Percentiles rank a stretch among this genome's conserved stretches.
Evolutionary conservation across 1,284 basidiomycete species (phyloP).

Genomic region (Ganoderma leucocontextum): DNA sequence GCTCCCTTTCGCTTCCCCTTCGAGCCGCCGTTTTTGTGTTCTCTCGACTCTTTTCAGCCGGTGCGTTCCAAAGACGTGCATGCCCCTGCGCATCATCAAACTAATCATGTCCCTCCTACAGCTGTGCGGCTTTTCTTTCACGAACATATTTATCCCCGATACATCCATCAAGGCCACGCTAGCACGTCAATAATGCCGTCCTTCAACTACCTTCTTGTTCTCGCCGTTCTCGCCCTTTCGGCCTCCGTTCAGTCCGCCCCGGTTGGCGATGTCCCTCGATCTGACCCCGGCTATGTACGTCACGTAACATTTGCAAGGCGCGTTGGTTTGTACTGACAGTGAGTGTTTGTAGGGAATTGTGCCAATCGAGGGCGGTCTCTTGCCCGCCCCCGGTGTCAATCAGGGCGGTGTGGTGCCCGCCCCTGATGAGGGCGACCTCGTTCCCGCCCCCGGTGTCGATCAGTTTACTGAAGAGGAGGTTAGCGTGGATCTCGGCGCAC

Average conservation of each 20-base stretch:
- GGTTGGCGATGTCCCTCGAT: background rate
- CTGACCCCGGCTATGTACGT: background rate
- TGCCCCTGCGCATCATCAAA: background rate
- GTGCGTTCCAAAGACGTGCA: background rate
- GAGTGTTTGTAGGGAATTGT: background rate
- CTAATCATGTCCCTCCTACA: background rate
- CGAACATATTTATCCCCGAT: background rate
- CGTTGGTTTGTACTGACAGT: background rate
- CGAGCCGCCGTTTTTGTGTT: background rate
- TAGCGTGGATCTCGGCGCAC: background rate
- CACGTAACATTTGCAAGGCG: background rate
- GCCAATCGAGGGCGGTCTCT: background rate
- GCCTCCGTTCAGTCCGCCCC: background rate
- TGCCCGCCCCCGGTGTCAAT: background rate
- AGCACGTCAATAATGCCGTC: background rate
- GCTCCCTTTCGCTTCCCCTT: background rate
- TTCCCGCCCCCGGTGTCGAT: background rate
- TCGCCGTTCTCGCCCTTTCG: conserved; percentile 2
- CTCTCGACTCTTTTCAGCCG: conserved; percentile 2
- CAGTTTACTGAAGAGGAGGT: background rate
- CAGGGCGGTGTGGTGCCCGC: background rate
- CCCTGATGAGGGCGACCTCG: background rate
- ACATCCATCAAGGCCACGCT: background rate
- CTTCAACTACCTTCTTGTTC: background rate
- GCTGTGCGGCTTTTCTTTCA: conserved; percentile 6